Evolutionary conservation across 805 yeast species (phyloP).

Genomic region (Starmerella vaccinii): DNA sequence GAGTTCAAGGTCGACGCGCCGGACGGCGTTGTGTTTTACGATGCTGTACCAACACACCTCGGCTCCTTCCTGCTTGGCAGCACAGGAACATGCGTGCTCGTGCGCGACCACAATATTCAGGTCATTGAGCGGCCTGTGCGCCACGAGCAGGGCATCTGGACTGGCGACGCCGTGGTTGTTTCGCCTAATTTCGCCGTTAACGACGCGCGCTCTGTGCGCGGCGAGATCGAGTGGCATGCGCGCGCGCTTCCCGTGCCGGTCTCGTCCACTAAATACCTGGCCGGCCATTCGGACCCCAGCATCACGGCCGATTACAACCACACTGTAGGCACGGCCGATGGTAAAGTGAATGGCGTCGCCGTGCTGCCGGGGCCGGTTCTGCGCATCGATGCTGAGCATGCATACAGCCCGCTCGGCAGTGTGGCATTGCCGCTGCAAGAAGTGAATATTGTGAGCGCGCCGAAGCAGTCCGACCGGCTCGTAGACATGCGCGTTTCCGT

Average conservation of each 20-base stretch:
- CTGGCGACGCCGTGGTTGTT: background rate
- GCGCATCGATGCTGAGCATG: background rate
- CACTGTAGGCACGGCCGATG: constrained; percentile 5
- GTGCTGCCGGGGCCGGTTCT: constrained; percentile 16
- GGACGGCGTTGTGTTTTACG: background rate
- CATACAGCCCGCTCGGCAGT: background rate
- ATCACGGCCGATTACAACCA: constrained; percentile 9
- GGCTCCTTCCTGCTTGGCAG: constrained; percentile 10
- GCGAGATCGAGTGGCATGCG: constrained; percentile 8
- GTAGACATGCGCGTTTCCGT: constrained; percentile 7
- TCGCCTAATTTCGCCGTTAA: background rate
- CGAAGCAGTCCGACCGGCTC: background rate
- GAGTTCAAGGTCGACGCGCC: constrained; percentile 17
- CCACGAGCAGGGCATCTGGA: background rate
- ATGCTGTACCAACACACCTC: background rate
- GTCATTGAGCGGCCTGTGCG: constrained; percentile 1
- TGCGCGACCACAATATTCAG: constrained; percentile 16
- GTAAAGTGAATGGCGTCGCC: constrained; percentile 4
- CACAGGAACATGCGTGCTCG: background rate
- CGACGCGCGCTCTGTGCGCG: background rate
- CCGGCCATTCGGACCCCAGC: constrained; percentile 6
- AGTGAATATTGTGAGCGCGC: constrained; percentile 3
- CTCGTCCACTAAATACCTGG: background rate
- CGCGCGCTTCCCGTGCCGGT: background rate
- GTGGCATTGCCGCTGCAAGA: constrained; percentile 10